A percentile compares a stretch with the other conserved stretches of the same genome.
These are phyloP conservation scores for Cytidiella melzeri DNA, from an alignment of 768 basidiomycete genomes.

Conservation along the genomic window DNA sequence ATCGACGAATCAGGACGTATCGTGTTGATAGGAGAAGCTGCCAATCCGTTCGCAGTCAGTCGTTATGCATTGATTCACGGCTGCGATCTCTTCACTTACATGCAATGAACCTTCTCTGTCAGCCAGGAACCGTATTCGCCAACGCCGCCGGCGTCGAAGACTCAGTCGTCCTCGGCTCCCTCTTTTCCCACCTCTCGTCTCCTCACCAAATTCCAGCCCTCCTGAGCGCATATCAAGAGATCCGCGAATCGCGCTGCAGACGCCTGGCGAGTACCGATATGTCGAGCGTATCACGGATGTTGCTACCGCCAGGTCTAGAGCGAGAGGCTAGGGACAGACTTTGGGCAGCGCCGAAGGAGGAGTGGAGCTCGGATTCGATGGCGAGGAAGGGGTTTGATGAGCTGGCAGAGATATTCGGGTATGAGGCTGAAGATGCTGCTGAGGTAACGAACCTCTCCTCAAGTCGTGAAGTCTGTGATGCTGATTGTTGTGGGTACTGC, in stretches of 20 bases:
- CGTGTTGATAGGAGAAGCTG: constrained; percentile 52
- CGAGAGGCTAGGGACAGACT: constrained; percentile 36
- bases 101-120: not conserved
- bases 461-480: not conserved
- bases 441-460: too few species aligned
- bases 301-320: constrained; percentile 36
- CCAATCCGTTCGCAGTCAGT: constrained; percentile 48
- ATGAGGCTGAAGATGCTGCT: constrained; percentile 48
- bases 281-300: constrained; percentile 37
- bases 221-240: constrained; percentile 50
- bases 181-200: constrained; percentile 46
- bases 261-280: constrained; percentile 38
- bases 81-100: constrained; percentile 1
- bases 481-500: not conserved
- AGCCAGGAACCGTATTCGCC: constrained; percentile 49
- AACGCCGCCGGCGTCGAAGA: constrained; percentile 53
- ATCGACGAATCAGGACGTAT: constrained; percentile 41
- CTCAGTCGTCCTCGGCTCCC: constrained; percentile 47
- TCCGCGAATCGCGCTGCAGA: constrained; percentile 45
- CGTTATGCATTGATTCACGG: too few species aligned
- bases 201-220: constrained; percentile 43
- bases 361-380: constrained; percentile 40
- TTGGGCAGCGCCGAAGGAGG: constrained; percentile 28
- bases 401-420: constrained; percentile 41
- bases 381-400: constrained; percentile 47